Evolutionary conservation across 345 rosid genomes (phyloP).

Genomic region (Salix brachista): DNA sequence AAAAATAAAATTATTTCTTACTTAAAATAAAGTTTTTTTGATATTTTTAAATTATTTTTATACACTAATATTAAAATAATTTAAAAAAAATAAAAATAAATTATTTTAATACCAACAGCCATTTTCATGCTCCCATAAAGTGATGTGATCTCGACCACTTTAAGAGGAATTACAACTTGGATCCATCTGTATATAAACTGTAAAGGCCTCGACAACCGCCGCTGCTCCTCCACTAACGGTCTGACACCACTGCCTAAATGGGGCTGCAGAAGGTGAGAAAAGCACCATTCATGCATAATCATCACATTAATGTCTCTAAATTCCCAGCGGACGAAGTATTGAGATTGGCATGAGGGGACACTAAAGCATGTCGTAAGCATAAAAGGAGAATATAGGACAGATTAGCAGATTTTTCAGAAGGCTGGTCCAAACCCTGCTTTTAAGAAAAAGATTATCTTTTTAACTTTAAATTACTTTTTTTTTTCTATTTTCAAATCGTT

Average conservation of each 20-base stretch:
- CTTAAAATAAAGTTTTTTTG: no score
- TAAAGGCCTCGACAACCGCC: background rate
- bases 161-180: background rate
- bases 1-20: no score
- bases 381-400: no score
- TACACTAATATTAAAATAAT: no score
- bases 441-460: no score
- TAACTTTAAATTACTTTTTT: no score
- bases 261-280: background rate
- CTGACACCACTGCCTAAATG: no score
- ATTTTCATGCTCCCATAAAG: conserved; percentile 10
- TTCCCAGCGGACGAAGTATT: background rate
- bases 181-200: background rate
- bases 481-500: no score
- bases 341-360: background rate
- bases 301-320: conserved; percentile 10
- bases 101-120: no score
- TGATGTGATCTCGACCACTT: background rate
- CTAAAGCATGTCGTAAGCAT: background rate
- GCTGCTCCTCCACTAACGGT: conserved; percentile 1
- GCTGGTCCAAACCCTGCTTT: no score
- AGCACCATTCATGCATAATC: background rate
- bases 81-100: no score
- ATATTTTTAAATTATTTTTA: no score
- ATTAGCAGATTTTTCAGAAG: background rate